These are phyloP conservation scores for Ailanthus altissimus DNA, from an alignment of 345 rosid species.

Conservation along the genomic window DNA sequence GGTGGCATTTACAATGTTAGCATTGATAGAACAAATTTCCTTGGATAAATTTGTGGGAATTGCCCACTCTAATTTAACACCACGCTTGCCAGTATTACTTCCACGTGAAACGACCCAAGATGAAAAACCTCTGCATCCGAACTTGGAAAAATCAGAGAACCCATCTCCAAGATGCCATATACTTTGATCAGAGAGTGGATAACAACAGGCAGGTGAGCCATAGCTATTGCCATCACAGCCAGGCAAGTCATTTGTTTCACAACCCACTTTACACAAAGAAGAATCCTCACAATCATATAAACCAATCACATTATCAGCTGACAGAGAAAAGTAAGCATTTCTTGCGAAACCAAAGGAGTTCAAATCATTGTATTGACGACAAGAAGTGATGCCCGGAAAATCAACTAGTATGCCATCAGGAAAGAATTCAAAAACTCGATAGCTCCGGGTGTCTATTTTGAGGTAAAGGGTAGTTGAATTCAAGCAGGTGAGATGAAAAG, in stretches of 20 bases:
- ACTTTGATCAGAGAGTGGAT: slow-evolving; percentile 75
- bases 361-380: slow-evolving; percentile 69
- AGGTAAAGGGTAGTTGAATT: slow-evolving; percentile 63
- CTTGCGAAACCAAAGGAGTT: slow-evolving; percentile 52
- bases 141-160: slow-evolving; percentile 65
- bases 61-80: slow-evolving; percentile 86
- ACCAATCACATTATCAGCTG: slow-evolving; percentile 68
- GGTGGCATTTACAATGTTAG: slow-evolving; percentile 60
- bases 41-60: slow-evolving; percentile 55
- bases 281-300: slow-evolving; percentile 88
- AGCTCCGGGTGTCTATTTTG: slow-evolving; percentile 44
- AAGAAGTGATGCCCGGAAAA: slow-evolving; percentile 56
- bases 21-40: slow-evolving; percentile 45
- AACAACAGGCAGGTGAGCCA: slow-evolving; percentile 71
- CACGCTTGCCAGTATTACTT: slow-evolving; percentile 54
- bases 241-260: slow-evolving; percentile 64
- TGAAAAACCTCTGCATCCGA: slow-evolving; percentile 80
- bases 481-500: slow-evolving; percentile 59
- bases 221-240: slow-evolving; percentile 55
- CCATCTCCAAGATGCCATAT: slow-evolving; percentile 62
- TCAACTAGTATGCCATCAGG: slow-evolving; percentile 69
- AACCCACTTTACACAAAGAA: slow-evolving; percentile 65
- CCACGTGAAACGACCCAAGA: slow-evolving; percentile 73
- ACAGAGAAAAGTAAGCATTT: slow-evolving; percentile 52
- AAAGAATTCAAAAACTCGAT: slow-evolving; percentile 63